A percentile compares a stretch with the other conserved stretches of the same genome.
Evolutionary conservation across 768 basidiomycete species (phyloP).

Genomic region (Collybia sordida): DNA sequence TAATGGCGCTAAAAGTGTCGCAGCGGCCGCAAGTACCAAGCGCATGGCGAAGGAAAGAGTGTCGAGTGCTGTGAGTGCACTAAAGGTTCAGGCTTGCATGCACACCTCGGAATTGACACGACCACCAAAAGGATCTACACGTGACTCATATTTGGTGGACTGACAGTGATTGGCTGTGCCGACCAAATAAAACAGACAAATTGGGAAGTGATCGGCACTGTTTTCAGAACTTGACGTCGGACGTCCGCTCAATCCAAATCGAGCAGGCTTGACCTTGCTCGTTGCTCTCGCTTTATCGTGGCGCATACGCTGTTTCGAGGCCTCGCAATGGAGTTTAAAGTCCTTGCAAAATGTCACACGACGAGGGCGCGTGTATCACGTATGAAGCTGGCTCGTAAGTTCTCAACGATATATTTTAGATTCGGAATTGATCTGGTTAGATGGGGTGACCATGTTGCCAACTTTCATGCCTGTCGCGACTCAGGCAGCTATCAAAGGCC

Average conservation of each 20-base stretch:
- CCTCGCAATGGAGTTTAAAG: constrained; percentile 73
- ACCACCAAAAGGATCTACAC: no score
- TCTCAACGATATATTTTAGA: constrained; percentile 1
- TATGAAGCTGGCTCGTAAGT: constrained; percentile 80
- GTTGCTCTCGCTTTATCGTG: constrained; percentile 10
- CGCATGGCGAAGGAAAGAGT: constrained; percentile 20
- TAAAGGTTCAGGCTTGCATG: neutral
- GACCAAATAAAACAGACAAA: no score
- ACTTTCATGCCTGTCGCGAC: constrained; percentile 96
- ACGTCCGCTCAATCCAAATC: neutral
- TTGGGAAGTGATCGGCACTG: neutral
- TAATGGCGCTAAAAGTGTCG: constrained; percentile 19
- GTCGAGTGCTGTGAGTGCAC: constrained; percentile 2
- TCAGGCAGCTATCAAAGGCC: constrained; percentile 88
- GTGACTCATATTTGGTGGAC: no score
- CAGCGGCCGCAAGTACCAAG: constrained; percentile 14
- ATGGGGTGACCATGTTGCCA: constrained; percentile 80
- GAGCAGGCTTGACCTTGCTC: neutral
- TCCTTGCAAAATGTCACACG: constrained; percentile 78
- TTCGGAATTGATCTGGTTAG: constrained; percentile 32
- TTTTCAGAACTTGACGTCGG: no score
- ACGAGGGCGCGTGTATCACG: constrained; percentile 83
- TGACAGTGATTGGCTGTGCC: no score
- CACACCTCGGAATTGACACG: neutral
- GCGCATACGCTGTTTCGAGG: constrained; percentile 12